Conservation (phyloP, 2,329 filamentous ascomycete species). For the Leptodontidium sp. region DNA sequence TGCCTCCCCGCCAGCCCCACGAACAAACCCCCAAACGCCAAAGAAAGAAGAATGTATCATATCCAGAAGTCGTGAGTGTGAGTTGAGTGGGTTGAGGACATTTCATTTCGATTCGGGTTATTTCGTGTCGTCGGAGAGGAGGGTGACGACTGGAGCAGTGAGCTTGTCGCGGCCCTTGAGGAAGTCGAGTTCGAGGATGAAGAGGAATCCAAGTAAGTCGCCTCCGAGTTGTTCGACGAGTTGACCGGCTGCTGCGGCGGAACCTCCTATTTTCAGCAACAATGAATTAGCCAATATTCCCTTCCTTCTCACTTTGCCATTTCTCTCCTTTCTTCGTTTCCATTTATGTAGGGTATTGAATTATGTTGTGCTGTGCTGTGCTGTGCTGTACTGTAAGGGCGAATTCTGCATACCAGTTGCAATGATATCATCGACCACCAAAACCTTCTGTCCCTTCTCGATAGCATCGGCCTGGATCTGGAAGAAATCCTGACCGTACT, state of each 20-base stretch:
- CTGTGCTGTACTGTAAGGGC: too few relatives aligned
- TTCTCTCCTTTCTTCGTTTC: not conserved
- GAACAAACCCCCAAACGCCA: conserved; percentile 8
- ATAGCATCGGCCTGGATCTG: conserved; percentile 93
- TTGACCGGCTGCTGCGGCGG: conserved; percentile 84
- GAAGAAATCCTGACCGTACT: conserved; percentile 95
- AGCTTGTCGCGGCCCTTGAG: conserved; percentile 93
- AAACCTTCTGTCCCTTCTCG: conserved; percentile 84
- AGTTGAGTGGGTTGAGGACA: not conserved
- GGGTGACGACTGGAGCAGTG: conserved; percentile 80
- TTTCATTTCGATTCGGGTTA: conserved; percentile 1
- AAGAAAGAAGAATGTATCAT: conserved; percentile 2
- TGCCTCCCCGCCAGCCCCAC: too few relatives aligned
- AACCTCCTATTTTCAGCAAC: conserved; percentile 71
- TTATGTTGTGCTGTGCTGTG: too few relatives aligned
- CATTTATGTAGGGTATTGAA: too few relatives aligned
- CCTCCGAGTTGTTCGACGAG: conserved; percentile 89
- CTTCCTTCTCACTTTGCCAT: not conserved
- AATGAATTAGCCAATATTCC: conserved; percentile 22
- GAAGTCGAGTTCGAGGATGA: conserved; percentile 95
- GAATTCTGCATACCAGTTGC: conserved; percentile 80
- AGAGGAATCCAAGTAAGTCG: conserved; percentile 86
- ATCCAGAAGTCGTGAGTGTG: not conserved
- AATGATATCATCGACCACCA: conserved; percentile 98
- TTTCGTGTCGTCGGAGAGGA: conserved; percentile 70